Conservation (phyloP, 768 basidiomycete genomes). For the Sarcomyxa edulis region DNA sequence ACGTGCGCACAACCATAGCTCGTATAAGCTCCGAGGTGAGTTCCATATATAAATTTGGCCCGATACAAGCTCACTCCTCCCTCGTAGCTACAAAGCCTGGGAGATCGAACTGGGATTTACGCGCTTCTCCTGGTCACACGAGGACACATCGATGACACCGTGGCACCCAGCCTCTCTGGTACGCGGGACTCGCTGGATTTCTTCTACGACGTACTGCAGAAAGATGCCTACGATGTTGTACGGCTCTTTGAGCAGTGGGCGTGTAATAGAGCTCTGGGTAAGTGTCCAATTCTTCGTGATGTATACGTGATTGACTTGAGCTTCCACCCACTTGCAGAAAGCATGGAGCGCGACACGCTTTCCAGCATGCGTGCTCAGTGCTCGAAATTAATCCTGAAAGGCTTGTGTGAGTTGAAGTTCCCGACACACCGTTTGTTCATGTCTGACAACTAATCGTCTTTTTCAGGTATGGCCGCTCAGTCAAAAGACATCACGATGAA, state of each 20-base stretch:
- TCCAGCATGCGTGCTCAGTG: constrained; percentile 1
- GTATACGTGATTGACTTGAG: too few species aligned
- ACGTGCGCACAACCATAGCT: neutral
- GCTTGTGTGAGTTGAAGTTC: constrained; percentile 1
- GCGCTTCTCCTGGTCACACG: constrained; percentile 1
- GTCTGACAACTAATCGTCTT: neutral
- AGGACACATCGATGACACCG: constrained; percentile 2
- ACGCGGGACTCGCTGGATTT: constrained; percentile 1
- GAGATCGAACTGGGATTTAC: constrained; percentile 1
- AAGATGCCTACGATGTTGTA: constrained; percentile 3
- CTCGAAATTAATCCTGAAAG: neutral
- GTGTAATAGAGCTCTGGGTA: neutral
- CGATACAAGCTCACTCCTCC: neutral
- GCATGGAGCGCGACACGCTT: neutral
- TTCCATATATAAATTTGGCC: neutral
- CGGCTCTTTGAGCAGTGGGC: constrained; percentile 4
- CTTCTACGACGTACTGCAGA: neutral
- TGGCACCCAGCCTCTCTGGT: neutral
- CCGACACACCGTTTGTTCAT: too few species aligned
- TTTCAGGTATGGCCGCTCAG: neutral
- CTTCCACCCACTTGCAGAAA: too few species aligned
- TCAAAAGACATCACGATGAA: constrained; percentile 1
- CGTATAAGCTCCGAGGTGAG: neutral
- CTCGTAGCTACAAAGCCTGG: neutral
- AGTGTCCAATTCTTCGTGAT: too few species aligned